Conservation (phyloP, 2,329 filamentous ascomycete species). For the Aspergillus pseudotamarii region DNA sequence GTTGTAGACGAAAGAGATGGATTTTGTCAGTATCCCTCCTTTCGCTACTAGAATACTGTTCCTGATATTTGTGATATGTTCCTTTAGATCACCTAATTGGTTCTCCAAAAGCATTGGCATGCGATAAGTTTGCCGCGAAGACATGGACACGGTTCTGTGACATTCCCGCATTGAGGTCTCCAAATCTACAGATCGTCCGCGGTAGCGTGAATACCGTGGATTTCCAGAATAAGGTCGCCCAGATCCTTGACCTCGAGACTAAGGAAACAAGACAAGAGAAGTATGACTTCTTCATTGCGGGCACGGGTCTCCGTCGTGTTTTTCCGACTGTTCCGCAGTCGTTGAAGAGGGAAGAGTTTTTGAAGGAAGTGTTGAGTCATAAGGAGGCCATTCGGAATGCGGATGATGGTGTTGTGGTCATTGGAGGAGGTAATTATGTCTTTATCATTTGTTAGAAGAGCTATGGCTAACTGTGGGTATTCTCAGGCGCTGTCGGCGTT, state of each 20-base stretch:
- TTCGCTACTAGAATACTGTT: too few species aligned
- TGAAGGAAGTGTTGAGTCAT: constrained; percentile 28
- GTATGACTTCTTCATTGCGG: constrained; percentile 78
- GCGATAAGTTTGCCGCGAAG: constrained; percentile 63
- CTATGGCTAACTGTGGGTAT: background rate
- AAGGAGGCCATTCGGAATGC: constrained; percentile 49
- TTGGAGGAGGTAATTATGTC: constrained; percentile 63
- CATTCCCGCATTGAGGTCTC: constrained; percentile 65
- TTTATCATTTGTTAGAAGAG: background rate
- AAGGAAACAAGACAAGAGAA: constrained; percentile 40
- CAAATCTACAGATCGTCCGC: constrained; percentile 66
- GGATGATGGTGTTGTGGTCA: constrained; percentile 59
- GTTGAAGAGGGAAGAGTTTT: constrained; percentile 35
- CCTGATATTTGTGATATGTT: background rate
- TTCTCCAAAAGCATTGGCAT: constrained; percentile 70
- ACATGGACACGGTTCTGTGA: constrained; percentile 72
- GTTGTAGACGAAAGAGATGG: constrained; percentile 80
- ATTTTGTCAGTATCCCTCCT: constrained; percentile 60
- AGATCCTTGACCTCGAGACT: constrained; percentile 54
- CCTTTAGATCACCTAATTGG: constrained; percentile 72
- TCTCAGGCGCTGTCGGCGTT: constrained; percentile 70
- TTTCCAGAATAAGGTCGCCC: constrained; percentile 60
- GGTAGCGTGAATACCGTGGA: constrained; percentile 67
- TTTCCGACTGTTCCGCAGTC: constrained; percentile 76
- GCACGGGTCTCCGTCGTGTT: constrained; percentile 68